These are phyloP conservation scores for Torulaspora maleeae DNA, from an alignment of 805 yeast genomes.

Conservation along the genomic window DNA sequence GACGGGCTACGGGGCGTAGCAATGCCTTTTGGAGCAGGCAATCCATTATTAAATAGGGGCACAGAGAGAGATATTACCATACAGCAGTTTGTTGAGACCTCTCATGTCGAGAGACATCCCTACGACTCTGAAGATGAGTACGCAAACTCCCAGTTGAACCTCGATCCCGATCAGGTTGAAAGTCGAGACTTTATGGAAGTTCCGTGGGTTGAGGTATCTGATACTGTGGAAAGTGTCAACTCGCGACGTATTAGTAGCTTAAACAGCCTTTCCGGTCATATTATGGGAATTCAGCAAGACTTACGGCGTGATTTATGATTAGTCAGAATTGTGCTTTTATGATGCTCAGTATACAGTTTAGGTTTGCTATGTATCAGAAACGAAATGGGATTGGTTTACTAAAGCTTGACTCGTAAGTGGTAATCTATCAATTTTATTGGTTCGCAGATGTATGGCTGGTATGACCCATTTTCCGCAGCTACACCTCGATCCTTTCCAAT, in stretches of 20 bases:
- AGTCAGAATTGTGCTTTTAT: not conserved
- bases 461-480: slow-evolving; percentile 95
- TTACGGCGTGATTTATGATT: not conserved
- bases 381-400: slow-evolving; percentile 27
- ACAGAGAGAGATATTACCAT: slow-evolving; percentile 14
- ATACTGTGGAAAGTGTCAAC: slow-evolving; percentile 16
- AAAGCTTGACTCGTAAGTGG: slow-evolving; percentile 17
- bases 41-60: slow-evolving; percentile 6
- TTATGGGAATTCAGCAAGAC: not conserved
- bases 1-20: not conserved
- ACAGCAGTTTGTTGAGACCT: slow-evolving; percentile 26
- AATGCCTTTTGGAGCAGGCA: not conserved
- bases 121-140: slow-evolving; percentile 25
- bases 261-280: slow-evolving; percentile 9
- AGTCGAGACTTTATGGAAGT: slow-evolving; percentile 17
- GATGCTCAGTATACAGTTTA: not conserved
- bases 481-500: slow-evolving; percentile 93
- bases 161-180: slow-evolving; percentile 32
- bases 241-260: slow-evolving; percentile 15
- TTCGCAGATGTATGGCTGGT: slow-evolving; percentile 80
- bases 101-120: slow-evolving; percentile 19
- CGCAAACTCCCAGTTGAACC: slow-evolving; percentile 39
- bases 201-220: slow-evolving; percentile 17
- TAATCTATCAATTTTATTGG: slow-evolving; percentile 74
- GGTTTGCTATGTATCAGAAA: slow-evolving; percentile 1